Evolutionary conservation across 768 basidiomycete genomes (phyloP).

Genomic region (Tricholomella constricta): DNA sequence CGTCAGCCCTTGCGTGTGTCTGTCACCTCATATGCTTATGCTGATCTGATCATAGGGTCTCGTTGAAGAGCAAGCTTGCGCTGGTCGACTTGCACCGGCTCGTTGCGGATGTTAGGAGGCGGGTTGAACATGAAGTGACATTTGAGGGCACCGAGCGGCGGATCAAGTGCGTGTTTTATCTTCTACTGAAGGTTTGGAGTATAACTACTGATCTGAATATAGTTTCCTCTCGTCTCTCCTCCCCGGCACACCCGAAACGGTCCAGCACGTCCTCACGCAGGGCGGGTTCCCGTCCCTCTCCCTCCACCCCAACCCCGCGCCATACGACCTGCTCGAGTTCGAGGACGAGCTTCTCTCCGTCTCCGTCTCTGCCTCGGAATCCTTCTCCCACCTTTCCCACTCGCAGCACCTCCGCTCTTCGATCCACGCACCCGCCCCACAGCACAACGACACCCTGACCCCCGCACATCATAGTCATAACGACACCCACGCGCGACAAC

Average conservation of each 20-base stretch:
- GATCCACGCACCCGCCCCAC: too few relatives aligned
- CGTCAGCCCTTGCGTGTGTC: too few relatives aligned
- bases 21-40: neutral
- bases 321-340: slow-evolving; percentile 30
- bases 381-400: slow-evolving; percentile 18
- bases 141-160: slow-evolving; percentile 60
- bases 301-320: slow-evolving; percentile 14
- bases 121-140: slow-evolving; percentile 73
- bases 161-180: slow-evolving; percentile 46
- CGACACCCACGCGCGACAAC: neutral
- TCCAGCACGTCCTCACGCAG: slow-evolving; percentile 67
- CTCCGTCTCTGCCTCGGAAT: slow-evolving; percentile 16
- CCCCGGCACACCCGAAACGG: slow-evolving; percentile 71
- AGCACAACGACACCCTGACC: too few relatives aligned
- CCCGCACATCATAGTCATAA: too few relatives aligned
- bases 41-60: slow-evolving; percentile 56
- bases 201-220: neutral
- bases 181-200: neutral
- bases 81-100: slow-evolving; percentile 68
- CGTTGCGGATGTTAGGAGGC: slow-evolving; percentile 70
- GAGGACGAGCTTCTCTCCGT: slow-evolving; percentile 6
- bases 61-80: slow-evolving; percentile 76
- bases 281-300: slow-evolving; percentile 49
- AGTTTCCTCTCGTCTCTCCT: slow-evolving; percentile 78
- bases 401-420: slow-evolving; percentile 8